A percentile compares a stretch with the other conserved stretches of the same genome.
Conservation (phyloP, 164 flowering plant genomes). For the Santalum album region DNA sequence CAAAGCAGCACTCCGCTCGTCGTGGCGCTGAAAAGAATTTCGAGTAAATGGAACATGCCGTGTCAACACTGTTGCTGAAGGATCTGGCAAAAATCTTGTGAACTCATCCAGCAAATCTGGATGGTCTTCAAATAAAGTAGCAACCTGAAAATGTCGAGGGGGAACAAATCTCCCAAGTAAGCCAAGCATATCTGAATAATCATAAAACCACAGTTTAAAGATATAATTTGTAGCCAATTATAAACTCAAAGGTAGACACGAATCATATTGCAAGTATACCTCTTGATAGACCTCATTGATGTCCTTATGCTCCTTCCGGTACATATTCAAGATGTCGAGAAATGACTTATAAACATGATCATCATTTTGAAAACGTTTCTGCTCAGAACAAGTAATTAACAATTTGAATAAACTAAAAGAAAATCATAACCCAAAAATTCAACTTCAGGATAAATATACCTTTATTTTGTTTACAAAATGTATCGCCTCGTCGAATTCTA, state of each 20-base stretch:
- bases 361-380: conserved; percentile 65
- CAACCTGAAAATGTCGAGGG: conserved; percentile 27
- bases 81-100: conserved; percentile 53
- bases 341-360: conserved; percentile 62
- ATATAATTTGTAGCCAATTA: no score
- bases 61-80: conserved; percentile 27
- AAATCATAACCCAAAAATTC: background rate
- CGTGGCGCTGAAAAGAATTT: conserved; percentile 28
- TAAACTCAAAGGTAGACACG: background rate
- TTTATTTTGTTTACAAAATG: conserved; percentile 91
- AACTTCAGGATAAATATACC: conserved; percentile 21
- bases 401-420: background rate
- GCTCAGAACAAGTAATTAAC: conserved; percentile 7
- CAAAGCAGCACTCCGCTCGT: conserved; percentile 38
- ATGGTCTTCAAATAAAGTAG: conserved; percentile 47
- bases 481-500: conserved; percentile 90
- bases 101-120: conserved; percentile 60
- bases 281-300: conserved; percentile 62
- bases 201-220: no score
- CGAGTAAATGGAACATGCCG: conserved; percentile 25
- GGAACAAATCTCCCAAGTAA: background rate
- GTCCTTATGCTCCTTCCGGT: conserved; percentile 62
- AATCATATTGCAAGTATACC: conserved; percentile 22
- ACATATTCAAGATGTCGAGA: conserved; percentile 68
- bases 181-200: background rate